Base-by-base conservation (phyloP, 192 early-diverging fungal species). In the Podila epigama region DNA sequence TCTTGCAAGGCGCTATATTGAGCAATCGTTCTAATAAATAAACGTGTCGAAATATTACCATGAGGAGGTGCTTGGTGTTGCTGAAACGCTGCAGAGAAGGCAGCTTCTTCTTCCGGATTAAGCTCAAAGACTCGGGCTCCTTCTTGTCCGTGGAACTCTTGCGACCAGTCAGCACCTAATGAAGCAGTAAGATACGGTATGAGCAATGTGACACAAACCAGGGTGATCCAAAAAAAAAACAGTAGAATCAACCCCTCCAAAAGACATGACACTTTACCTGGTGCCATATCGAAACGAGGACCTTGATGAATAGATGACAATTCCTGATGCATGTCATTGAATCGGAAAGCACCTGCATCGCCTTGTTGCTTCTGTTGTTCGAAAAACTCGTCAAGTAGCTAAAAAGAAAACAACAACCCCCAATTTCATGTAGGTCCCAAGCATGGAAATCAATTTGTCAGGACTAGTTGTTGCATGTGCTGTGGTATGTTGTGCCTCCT, bases 121-220 rank as follows among this genome's bases (percentile, higher is more conserved):
- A 86, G 27, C 58, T 86, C 85, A 79, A 83, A 86, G 22, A 85
- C 41, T 39, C 70, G 68, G 39, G 84, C 67, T 32, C 71, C 78
- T 15, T 62, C 65, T 31, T 58, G 64, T n/a, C 39, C 39, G 0
- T 75, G 68, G 29, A 85, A 85, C 51, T 85, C 84, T 55, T 79
- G 57, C 15, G 77, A 59, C 83, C 83, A 81, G 40, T 70, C 75
- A 6, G 56, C 79, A 54, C 72, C 72, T 75, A 53, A n/a, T 5
- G 22, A 52, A 8, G 18, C 13, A 41, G 39, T 5, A 36, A 41
- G 29, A 22, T 29, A n/a, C 50, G 39, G 25, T 5, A 9, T 8
- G 25, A 60, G 13, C 2, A n/a, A 27, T 32, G 53, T 55, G 53
- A 32, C 29, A 55, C 16, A 32, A 32, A 33, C 27, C 0, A 33